Evolutionary conservation across 179 eudicot species (phyloP).

Genomic region (Spinacia oleracea): DNA sequence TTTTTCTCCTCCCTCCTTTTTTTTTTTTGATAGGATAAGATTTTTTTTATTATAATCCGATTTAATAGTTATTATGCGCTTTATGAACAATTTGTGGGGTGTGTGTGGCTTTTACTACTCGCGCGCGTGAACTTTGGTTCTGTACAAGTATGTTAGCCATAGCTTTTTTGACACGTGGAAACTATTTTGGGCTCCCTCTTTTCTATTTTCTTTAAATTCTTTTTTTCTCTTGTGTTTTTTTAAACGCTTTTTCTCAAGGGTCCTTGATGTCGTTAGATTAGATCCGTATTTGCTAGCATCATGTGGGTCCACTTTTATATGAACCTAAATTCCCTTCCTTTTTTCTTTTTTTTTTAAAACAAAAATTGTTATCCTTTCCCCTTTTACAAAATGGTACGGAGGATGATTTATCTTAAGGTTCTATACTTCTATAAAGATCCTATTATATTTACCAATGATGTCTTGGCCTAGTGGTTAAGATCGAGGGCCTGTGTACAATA

Average conservation of each 20-base stretch:
- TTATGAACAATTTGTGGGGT: background rate
- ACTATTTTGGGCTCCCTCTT: background rate
- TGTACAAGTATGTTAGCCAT: background rate
- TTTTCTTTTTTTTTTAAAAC: too few species aligned
- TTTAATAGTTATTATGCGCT: background rate
- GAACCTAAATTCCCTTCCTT: background rate
- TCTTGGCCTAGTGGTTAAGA: too few species aligned
- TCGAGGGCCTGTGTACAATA: too few species aligned
- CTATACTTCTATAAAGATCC: too few species aligned
- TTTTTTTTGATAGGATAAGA: background rate
- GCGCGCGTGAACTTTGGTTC: background rate
- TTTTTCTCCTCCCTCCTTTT: slow-evolving; percentile 14
- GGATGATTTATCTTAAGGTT: too few species aligned
- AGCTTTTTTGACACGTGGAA: background rate
- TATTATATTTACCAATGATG: too few species aligned
- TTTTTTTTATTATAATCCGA: background rate
- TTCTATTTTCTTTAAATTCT: background rate
- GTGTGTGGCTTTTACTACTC: background rate
- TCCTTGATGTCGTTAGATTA: background rate
- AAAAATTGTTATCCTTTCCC: too few species aligned
- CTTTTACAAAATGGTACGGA: too few species aligned
- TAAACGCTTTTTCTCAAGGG: background rate
- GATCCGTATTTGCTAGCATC: slow-evolving; percentile 10
- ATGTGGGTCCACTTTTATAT: slow-evolving; percentile 9
- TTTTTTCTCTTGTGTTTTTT: background rate